phyloP scores from a whole-genome alignment of 2,329 filamentous ascomycete species.

The Colletotrichum echinochloae region DNA sequence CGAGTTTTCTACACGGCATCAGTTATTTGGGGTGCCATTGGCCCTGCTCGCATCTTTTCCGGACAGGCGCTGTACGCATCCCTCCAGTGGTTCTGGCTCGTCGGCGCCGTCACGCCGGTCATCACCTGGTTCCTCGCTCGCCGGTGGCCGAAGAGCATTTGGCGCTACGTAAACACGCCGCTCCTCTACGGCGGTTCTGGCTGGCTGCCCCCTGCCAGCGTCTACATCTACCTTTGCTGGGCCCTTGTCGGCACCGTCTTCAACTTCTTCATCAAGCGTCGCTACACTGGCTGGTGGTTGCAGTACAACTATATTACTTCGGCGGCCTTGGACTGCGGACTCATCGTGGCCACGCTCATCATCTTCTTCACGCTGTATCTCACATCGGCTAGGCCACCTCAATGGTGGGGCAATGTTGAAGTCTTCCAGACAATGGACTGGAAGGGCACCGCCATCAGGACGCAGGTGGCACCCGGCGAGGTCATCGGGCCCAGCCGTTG shows the following conservation, averaged over 20 bases:
- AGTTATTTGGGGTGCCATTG: conserved; percentile 80
- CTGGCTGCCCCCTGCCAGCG: conserved; percentile 75
- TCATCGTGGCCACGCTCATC: conserved; percentile 74
- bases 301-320: conserved; percentile 83
- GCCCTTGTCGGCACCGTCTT: conserved; percentile 75
- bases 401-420: conserved; percentile 72
- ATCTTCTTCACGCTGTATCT: conserved; percentile 78
- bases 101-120: conserved; percentile 72
- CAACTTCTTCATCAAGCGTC: conserved; percentile 74
- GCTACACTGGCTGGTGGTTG: conserved; percentile 79
- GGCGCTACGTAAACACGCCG: conserved; percentile 76
- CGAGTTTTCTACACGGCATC: conserved; percentile 75
- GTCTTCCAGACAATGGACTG: conserved; percentile 62
- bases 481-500: conserved; percentile 65
- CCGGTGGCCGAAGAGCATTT: conserved; percentile 69
- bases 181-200: conserved; percentile 75
- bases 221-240: conserved; percentile 79
- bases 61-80: conserved; percentile 70
- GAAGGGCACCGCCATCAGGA: conserved; percentile 56
- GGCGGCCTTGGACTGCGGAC: conserved; percentile 76
- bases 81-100: conserved; percentile 78
- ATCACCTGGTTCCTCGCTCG: conserved; percentile 73
- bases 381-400: conserved; percentile 64
- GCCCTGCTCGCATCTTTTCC: conserved; percentile 77
- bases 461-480: conserved; percentile 55